A percentile compares a stretch with the other conserved stretches of the same genome.
Evolutionary conservation across 306 rosid species (phyloP).

Genomic region (Prunus campanulata): DNA sequence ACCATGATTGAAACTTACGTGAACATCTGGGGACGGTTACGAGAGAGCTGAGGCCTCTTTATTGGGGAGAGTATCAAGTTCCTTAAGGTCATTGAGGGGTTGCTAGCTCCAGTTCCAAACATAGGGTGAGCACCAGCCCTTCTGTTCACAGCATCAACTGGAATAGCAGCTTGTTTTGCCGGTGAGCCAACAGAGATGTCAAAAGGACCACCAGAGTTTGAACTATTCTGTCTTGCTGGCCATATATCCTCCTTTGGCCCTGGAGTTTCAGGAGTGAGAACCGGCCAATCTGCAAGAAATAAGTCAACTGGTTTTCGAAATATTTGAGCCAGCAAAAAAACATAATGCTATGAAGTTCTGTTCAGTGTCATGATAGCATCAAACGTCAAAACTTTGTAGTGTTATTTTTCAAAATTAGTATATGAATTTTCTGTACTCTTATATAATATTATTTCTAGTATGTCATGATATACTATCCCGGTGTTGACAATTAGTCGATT

Average conservation of each 20-base stretch:
- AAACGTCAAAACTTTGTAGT: not conserved
- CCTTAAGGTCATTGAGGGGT: constrained; percentile 81
- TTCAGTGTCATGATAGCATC: constrained; percentile 1
- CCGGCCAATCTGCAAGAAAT: constrained; percentile 80
- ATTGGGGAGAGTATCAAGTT: constrained; percentile 92
- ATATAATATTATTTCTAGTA: not conserved
- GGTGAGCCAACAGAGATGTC: constrained; percentile 84
- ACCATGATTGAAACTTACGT: constrained; percentile 44
- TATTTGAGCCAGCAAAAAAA: constrained; percentile 31
- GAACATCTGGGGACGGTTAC: constrained; percentile 80
- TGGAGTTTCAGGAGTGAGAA: constrained; percentile 88
- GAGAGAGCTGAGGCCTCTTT: constrained; percentile 91
- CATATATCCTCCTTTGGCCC: constrained; percentile 96
- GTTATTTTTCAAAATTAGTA: not conserved
- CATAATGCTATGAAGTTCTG: constrained; percentile 8
- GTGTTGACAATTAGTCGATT: constrained; percentile 7
- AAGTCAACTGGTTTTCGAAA: constrained; percentile 84
- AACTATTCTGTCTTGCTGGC: constrained; percentile 89
- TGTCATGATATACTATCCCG: not conserved
- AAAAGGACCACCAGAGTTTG: constrained; percentile 74
- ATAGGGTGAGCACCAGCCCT: constrained; percentile 56
- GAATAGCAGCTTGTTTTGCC: constrained; percentile 51
- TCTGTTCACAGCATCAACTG: constrained; percentile 68
- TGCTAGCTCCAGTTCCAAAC: constrained; percentile 60
- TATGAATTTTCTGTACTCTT: not conserved